Percentiles rank a stretch among this genome's conserved stretches.
Conservation (phyloP, 75 land plant genomes). For the Pseudotsuga menziesii region DNA sequence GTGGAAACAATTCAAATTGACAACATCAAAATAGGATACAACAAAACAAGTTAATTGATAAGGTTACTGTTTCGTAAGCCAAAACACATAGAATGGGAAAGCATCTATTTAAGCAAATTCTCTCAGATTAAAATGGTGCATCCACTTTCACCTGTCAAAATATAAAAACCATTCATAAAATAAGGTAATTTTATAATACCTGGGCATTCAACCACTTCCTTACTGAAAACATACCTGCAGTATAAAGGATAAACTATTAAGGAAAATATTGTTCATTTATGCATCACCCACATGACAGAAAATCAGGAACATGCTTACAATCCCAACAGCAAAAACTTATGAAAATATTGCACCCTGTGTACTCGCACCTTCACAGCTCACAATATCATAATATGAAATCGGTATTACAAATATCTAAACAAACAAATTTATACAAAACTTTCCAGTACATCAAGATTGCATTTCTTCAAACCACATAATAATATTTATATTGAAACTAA, state of each 20-base stretch:
- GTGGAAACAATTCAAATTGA: background rate
- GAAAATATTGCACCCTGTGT: background rate
- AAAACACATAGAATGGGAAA: background rate
- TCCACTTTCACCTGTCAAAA: background rate
- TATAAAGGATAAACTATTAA: background rate
- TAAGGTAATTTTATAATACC: constrained; percentile 27
- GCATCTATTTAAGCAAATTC: background rate
- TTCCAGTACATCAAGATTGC: background rate
- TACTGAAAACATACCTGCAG: constrained; percentile 86
- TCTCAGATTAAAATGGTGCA: background rate
- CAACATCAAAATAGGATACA: background rate
- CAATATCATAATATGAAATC: background rate
- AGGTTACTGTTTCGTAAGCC: background rate
- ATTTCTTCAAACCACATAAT: background rate
- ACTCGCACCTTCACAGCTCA: background rate
- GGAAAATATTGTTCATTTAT: background rate
- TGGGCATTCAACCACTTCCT: constrained; percentile 88
- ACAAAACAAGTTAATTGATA: background rate
- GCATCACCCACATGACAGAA: background rate
- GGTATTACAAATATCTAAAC: background rate
- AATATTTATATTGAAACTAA: background rate
- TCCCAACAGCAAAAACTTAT: background rate
- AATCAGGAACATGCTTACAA: background rate
- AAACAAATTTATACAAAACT: background rate
- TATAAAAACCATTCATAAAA: background rate